A percentile compares a stretch with the other conserved stretches of the same genome.
Conservation (phyloP, 768 basidiomycete genomes). For the Suillus variegatus region DNA sequence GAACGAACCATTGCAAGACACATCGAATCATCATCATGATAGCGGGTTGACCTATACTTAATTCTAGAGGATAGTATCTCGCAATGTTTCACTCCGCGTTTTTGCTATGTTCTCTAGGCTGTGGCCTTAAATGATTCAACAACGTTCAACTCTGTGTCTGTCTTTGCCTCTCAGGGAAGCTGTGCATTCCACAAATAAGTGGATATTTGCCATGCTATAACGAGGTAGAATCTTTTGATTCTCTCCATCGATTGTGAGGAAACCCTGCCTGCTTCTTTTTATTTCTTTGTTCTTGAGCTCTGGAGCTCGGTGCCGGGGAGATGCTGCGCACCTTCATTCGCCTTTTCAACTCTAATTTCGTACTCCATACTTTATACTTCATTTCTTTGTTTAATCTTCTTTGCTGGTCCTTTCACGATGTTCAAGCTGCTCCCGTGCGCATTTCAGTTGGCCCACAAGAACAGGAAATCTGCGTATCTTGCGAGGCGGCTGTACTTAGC, state of each 20-base stretch:
- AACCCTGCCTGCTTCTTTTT: not conserved
- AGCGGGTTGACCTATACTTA: conserved; percentile 6
- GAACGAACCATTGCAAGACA: not conserved
- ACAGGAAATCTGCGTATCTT: not conserved
- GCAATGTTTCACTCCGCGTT: not conserved
- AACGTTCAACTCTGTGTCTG: not conserved
- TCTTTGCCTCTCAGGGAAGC: conserved; percentile 1
- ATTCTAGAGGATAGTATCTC: not conserved
- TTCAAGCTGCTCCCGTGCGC: not conserved
- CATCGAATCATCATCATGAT: not conserved
- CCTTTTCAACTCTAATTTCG: not conserved
- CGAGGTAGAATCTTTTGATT: not conserved
- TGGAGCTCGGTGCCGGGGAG: conserved; percentile 14
- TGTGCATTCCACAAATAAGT: conserved; percentile 7
- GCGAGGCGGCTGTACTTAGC: no score
- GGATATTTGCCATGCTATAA: not conserved
- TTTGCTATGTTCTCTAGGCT: not conserved
- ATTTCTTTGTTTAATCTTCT: conserved; percentile 4
- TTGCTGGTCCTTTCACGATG: conserved; percentile 1
- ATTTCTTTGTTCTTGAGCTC: conserved; percentile 9
- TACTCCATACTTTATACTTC: not conserved
- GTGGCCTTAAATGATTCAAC: not conserved
- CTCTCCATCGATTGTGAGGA: not conserved
- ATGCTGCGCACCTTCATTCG: conserved; percentile 17
- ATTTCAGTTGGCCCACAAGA: not conserved